Evolutionary conservation across 2,329 filamentous ascomycete species (phyloP), one percentile per base, ranked within the genome.

Genomic region (Didymella arachidicola): DNA sequence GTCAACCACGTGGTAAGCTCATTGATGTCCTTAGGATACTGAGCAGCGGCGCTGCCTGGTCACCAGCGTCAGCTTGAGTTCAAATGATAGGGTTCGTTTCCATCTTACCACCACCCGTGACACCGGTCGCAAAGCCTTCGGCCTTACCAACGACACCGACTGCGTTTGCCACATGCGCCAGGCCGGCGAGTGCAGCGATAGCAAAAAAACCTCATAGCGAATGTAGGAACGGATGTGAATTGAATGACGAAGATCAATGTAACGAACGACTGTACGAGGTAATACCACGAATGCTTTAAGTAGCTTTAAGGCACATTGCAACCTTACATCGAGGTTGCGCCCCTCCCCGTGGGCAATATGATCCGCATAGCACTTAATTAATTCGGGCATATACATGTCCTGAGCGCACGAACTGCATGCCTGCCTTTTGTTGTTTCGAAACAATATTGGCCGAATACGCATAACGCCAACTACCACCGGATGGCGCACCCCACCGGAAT

Each of bases 1-100:
- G 63, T 69, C 30, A 75, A 57, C 61, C 63, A 72, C 19, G 58
- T 47, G 25, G 53, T 61, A 38, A 74, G 57, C 46, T 63, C 47
- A 1, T 27, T 50, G 30, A 59, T 59, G 29, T 54, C 53, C 7
- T 51, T 61, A 5, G 61, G 61, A 19, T 57, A 59, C 30, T 55
- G 49, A 1, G 67, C 65, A 12, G 53, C 50, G 22, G 57, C 60
- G n/a, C 26, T 44, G 12, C 60, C 60, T 11, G 32, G 19, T 22
- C 16, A 7, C n/a, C 7, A n/a, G 16, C 3, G 45, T 48, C 45
- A 48, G 45, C 6, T 18, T 22, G 11, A 41, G 18, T 27, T 6
- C 39, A n/a, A 19, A 12, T 1, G 2, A 25, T n/a, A n/a, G 14
- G 25, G 27, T 14, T 8, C 18, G 27, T 48, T 12, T 38, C 18